Conservation (phyloP, 225 moss, liverwort and hornwort genomes). For the Lunularia cruciata region DNA sequence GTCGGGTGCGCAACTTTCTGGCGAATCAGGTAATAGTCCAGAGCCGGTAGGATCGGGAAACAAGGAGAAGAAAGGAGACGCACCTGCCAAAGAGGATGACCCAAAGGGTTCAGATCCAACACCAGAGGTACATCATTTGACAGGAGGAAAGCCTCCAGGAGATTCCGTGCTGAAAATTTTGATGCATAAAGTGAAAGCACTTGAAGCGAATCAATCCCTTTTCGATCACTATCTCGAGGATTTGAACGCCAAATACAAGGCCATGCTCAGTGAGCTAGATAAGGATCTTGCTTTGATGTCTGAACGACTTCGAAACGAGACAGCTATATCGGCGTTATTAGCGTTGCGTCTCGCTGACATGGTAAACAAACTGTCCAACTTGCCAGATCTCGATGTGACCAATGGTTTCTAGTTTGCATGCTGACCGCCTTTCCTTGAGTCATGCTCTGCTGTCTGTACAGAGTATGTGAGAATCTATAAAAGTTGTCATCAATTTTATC, state of each 20-base stretch:
- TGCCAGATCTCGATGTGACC: neutral
- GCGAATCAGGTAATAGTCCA: slow-evolving; percentile 33
- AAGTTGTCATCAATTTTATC: neutral
- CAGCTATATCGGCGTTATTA: slow-evolving; percentile 58
- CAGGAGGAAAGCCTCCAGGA: slow-evolving; percentile 69
- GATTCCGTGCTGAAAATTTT: slow-evolving; percentile 93
- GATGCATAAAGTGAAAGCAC: slow-evolving; percentile 86
- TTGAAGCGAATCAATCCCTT: slow-evolving; percentile 87
- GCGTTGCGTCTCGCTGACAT: slow-evolving; percentile 64
- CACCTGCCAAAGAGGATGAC: slow-evolving; percentile 41
- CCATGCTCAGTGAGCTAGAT: slow-evolving; percentile 78
- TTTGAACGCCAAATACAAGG: slow-evolving; percentile 78
- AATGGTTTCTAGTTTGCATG: no score
- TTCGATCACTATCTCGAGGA: slow-evolving; percentile 86
- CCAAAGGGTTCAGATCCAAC: slow-evolving; percentile 45
- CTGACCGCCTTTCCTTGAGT: neutral
- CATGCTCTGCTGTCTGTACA: neutral
- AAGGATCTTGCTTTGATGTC: slow-evolving; percentile 69
- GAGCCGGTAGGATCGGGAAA: slow-evolving; percentile 34
- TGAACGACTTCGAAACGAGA: slow-evolving; percentile 65
- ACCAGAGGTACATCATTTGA: slow-evolving; percentile 65
- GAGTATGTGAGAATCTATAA: neutral
- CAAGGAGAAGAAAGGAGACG: slow-evolving; percentile 38
- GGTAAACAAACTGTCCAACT: slow-evolving; percentile 36
- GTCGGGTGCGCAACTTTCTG: slow-evolving; percentile 18